Percentiles rank a stretch among this genome's conserved stretches.
These are phyloP conservation scores for Anacardium occidentale DNA, from an alignment of 345 rosid genomes.

Conservation along the genomic window DNA sequence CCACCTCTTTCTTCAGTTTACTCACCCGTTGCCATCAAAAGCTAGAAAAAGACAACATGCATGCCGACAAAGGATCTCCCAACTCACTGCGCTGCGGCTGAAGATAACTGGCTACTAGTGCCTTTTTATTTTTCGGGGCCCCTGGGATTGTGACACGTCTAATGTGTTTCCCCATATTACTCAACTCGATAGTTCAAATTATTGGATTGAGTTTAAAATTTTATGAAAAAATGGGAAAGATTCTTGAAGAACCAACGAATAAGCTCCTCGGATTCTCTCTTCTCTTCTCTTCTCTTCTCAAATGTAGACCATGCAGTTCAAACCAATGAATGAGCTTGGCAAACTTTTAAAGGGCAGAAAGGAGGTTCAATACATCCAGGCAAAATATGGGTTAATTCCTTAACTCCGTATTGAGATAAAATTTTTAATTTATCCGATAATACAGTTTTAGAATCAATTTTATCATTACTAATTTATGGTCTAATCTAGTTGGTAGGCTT, in stretches of 20 bases:
- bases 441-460: no score
- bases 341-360: no score
- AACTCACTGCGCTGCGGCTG: conserved; percentile 21
- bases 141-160: not conserved
- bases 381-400: no score
- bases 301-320: not conserved
- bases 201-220: not conserved
- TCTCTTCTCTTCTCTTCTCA: not conserved
- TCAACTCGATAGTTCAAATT: not conserved
- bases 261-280: not conserved
- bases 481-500: no score
- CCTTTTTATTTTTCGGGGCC: not conserved
- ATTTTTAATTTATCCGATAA: no score
- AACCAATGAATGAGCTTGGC: not conserved
- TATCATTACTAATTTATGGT: no score
- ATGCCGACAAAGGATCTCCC: conserved; percentile 30
- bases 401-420: no score
- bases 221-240: not conserved
- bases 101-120: conserved; percentile 3
- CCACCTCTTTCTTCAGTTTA: conserved; percentile 9
- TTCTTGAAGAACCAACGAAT: not conserved
- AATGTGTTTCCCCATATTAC: not conserved
- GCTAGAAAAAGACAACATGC: conserved; percentile 18
- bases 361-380: no score
- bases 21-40: conserved; percentile 11